phyloP scores from a whole-genome alignment of 441 rosid species.

The Jatropha multifida region DNA sequence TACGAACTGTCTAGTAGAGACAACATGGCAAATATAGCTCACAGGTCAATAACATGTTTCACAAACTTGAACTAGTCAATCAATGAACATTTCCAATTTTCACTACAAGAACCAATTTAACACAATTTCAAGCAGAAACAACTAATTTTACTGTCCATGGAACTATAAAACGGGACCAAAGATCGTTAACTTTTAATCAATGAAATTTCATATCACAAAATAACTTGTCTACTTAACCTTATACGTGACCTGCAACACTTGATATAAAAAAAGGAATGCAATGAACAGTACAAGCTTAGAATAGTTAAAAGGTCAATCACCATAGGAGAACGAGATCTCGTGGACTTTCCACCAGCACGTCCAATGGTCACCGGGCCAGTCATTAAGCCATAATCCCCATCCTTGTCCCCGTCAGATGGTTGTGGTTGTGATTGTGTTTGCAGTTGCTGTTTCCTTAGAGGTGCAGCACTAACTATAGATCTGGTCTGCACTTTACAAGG shows the following conservation, averaged over 20 bases:
- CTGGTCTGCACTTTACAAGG: constrained; percentile 24
- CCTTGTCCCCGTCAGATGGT: neutral
- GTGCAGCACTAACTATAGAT: neutral
- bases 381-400: constrained; percentile 9
- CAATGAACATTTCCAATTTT: neutral
- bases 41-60: neutral
- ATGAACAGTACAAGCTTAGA: neutral
- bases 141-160: neutral
- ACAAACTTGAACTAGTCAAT: neutral
- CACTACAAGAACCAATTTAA: neutral
- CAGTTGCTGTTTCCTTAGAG: neutral
- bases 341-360: constrained; percentile 25
- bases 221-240: neutral
- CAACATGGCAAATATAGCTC: neutral
- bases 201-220: neutral
- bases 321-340: constrained; percentile 37
- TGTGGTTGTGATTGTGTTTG: constrained; percentile 1
- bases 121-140: neutral
- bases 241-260: neutral
- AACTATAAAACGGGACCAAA: neutral
- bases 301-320: constrained; percentile 35
- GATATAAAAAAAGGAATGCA: constrained; percentile 1
- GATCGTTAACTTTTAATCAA: neutral
- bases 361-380: constrained; percentile 22
- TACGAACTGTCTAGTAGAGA: constrained; percentile 57